These are phyloP conservation scores for Batrachochytrium dendrobatidis DNA, from an alignment of 371 early-diverging fungal genomes.

Conservation along the genomic window DNA sequence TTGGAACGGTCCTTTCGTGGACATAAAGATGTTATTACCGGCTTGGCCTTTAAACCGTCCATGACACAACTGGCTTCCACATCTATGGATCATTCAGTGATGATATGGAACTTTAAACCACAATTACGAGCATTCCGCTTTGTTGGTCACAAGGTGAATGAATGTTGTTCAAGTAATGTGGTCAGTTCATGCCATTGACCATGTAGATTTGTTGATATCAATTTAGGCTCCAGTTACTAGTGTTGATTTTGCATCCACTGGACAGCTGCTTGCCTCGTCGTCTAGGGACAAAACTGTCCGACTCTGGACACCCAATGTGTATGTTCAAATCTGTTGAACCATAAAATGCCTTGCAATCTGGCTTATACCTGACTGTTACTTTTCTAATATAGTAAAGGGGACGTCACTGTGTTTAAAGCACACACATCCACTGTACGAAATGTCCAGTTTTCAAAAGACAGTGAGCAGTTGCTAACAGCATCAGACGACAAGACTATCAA, in stretches of 20 bases:
- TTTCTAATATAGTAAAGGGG: conserved; percentile 37
- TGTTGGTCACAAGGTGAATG: conserved; percentile 48
- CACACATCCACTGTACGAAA: conserved; percentile 47
- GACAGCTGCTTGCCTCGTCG: conserved; percentile 38
- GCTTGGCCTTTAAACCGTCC: conserved; percentile 41
- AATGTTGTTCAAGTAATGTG: too few relatives aligned
- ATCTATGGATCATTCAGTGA: conserved; percentile 41
- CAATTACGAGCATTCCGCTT: conserved; percentile 45
- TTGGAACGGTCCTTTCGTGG: conserved; percentile 50
- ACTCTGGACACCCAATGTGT: conserved; percentile 51
- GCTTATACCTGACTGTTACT: neutral
- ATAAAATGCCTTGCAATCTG: neutral
- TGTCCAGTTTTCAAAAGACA: conserved; percentile 44
- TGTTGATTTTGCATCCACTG: conserved; percentile 37
- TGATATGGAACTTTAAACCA: conserved; percentile 52
- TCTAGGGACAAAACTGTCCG: conserved; percentile 43
- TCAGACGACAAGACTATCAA: conserved; percentile 51
- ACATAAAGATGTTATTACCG: conserved; percentile 44
- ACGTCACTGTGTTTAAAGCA: conserved; percentile 47
- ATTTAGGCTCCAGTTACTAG: conserved; percentile 38
- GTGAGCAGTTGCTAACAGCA: conserved; percentile 32
- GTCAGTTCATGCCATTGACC: neutral
- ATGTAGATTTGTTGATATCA: neutral
- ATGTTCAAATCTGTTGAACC: conserved; percentile 4
- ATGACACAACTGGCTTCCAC: conserved; percentile 47